Percentiles rank a stretch among this genome's conserved stretches.
These are phyloP conservation scores for Gracilariopsis chorda DNA, from an alignment of 23 red algal genomes.

Conservation along the genomic window DNA sequence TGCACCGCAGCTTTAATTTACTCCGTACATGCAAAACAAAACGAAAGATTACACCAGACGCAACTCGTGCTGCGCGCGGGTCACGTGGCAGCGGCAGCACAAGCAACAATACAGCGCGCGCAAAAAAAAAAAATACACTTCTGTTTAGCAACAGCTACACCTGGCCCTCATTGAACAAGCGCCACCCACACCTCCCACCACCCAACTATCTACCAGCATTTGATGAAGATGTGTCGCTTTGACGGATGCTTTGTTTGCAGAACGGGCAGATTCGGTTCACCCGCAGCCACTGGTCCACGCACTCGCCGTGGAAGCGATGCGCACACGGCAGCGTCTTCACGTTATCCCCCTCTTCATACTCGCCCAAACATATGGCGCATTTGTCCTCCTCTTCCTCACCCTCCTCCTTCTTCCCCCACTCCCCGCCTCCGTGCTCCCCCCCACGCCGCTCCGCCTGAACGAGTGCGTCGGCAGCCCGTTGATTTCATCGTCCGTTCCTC, in stretches of 20 bases:
- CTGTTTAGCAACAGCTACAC: no score
- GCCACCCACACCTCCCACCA: no score
- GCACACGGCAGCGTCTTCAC: slow-evolving; percentile 76
- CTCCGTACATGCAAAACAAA: no score
- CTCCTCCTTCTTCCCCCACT: neutral
- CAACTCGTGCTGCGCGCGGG: neutral
- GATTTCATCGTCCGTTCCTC: slow-evolving; percentile 16
- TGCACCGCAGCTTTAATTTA: no score
- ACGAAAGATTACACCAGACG: no score
- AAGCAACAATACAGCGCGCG: no score
- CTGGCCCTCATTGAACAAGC: no score
- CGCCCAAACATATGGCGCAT: slow-evolving; percentile 84
- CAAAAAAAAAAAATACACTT: no score
- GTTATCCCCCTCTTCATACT: slow-evolving; percentile 64
- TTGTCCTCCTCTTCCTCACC: slow-evolving; percentile 48
- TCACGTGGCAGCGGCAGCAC: no score
- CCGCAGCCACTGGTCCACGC: slow-evolving; percentile 84
- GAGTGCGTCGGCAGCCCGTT: neutral
- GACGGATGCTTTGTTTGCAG: slow-evolving; percentile 67
- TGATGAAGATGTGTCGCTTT: no score
- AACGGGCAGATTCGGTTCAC: slow-evolving; percentile 74
- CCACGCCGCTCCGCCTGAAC: neutral
- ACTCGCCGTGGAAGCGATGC: slow-evolving; percentile 75
- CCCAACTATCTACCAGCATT: no score
- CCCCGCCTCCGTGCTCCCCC: neutral